Evolutionary conservation across 2,329 filamentous ascomycete genomes (phyloP), one percentile per base, ranked within the genome.

Genomic region (Pseudogymnoascus destructans): DNA sequence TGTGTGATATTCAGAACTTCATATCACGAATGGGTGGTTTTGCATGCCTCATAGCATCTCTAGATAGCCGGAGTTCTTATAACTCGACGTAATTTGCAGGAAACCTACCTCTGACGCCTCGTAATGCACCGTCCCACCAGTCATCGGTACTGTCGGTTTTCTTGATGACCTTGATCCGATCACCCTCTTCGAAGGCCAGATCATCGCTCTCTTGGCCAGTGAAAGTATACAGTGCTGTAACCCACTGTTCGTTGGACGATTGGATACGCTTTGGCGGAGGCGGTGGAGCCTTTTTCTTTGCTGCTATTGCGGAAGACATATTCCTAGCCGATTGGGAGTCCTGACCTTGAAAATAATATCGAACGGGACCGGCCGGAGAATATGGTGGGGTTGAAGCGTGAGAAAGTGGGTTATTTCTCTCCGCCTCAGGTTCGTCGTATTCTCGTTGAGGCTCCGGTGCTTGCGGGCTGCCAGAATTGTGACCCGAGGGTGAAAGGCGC

Each of bases 91-190:
- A 95, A 70, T 95, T 95, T 5, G 89, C 89, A 0, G 89, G 89
- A 68, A 95, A 95, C 63, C 76, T 83, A 3, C 89, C 89, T 67
- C 77, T 79, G 23, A 75, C 70, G 0, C 88, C 88, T 38, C 75
- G 75, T 11, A 91, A 63, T 70, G 93, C 87, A 10, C 89, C 89
- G 61, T 88, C 80, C 89, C 89, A 95, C 88, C 89, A 95, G 68
- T 93, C 89, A 71, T 93, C 86, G 19, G 82, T 85, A 61, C 84
- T 89, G 5, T 81, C 79, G 2, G 89, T 93, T 73, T 86, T 89
- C 73, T 87, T 87, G 30, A 90, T 67, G 3, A 95, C 84, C 49
- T 77, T 80, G 64, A 95, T 95, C 55, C 79, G 76, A 66, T 93
- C 89, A 1, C 88, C 89, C 69, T 91, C 86, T 27, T 76, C 75